Conservation (phyloP, 2,329 filamentous ascomycete species). For the Trichoderma asperellum region DNA sequence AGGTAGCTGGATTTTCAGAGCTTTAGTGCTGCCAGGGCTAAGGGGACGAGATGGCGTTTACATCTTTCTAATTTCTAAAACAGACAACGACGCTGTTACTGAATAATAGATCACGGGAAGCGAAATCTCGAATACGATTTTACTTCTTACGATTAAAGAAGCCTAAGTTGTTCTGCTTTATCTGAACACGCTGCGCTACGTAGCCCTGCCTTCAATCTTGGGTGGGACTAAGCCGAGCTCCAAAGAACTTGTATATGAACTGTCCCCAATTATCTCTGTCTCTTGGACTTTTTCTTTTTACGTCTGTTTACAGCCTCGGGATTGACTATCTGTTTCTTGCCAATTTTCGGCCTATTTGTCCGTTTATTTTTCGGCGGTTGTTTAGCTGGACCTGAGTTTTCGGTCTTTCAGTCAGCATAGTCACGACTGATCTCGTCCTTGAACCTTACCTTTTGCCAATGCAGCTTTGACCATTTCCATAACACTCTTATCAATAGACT, state of each 20-base stretch:
- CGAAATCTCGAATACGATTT: background rate
- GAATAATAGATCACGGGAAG: background rate
- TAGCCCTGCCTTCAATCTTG: background rate
- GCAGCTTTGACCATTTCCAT: background rate
- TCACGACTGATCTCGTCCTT: background rate
- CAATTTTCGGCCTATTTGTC: no score
- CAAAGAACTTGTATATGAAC: no score
- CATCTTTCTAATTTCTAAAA: background rate
- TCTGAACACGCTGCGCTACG: background rate
- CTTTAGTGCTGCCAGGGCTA: background rate
- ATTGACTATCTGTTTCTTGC: no score
- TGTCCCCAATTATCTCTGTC: no score
- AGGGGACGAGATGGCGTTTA: background rate
- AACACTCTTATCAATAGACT: background rate
- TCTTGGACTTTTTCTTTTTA: no score
- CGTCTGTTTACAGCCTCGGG: no score
- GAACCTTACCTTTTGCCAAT: background rate
- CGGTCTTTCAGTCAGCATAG: background rate
- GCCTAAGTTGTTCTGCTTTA: background rate
- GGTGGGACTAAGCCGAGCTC: no score
- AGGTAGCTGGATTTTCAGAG: background rate
- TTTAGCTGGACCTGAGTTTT: background rate
- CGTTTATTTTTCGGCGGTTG: no score
- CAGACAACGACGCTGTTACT: background rate
- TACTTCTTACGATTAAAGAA: background rate